Conservation (phyloP, 1,284 basidiomycete genomes). For the Leccinum variabile region DNA sequence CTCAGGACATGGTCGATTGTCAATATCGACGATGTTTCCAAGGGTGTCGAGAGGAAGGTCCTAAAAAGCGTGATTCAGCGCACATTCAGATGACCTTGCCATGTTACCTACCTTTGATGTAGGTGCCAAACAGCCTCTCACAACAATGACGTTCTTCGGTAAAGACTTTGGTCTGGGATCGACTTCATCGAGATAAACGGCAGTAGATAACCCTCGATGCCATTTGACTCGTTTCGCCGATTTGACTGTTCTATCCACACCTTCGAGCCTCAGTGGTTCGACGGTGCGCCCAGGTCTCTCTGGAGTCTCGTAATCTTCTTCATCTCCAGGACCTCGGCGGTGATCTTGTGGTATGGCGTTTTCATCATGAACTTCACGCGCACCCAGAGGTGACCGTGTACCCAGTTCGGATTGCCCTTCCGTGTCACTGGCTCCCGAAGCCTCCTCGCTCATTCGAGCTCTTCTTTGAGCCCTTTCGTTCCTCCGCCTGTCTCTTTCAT, state of each 20-base stretch:
- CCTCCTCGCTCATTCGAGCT: constrained; percentile 48
- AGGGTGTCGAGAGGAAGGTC: constrained; percentile 65
- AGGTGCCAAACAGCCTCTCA: constrained; percentile 65
- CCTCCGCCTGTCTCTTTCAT: constrained; percentile 61
- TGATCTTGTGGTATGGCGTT: constrained; percentile 43
- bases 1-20: constrained; percentile 54
- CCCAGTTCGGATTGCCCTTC: constrained; percentile 30
- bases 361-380: constrained; percentile 36
- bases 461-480: constrained; percentile 67
- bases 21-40: constrained; percentile 70
- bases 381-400: constrained; percentile 21
- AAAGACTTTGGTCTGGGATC: constrained; percentile 48
- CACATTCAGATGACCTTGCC: background rate
- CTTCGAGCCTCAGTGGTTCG: constrained; percentile 40
- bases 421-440: constrained; percentile 25
- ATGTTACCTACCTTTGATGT: constrained; percentile 56
- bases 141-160: constrained; percentile 40
- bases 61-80: constrained; percentile 39
- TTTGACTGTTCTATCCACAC: constrained; percentile 37
- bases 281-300: constrained; percentile 41
- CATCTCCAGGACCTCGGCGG: constrained; percentile 71
- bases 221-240: constrained; percentile 70
- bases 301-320: constrained; percentile 78
- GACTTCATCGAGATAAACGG: constrained; percentile 60
- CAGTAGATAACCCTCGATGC: constrained; percentile 69